Evolutionary conservation across 768 basidiomycete species (phyloP).

Genomic region (Coprinopsis cinerea): DNA sequence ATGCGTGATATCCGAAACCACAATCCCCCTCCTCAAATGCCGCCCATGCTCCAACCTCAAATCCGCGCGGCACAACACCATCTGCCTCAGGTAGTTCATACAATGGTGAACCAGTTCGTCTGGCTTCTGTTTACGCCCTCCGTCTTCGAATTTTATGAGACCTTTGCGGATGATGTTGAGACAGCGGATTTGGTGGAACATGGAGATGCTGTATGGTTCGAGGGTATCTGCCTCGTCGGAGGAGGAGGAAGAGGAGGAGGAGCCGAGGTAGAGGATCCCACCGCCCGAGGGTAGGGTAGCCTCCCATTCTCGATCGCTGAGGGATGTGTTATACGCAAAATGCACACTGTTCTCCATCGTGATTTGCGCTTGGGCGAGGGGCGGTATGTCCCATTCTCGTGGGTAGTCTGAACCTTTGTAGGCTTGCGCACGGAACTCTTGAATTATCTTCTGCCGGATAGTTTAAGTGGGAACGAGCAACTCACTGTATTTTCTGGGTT

Average conservation of each 20-base stretch:
- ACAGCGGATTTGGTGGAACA: slow-evolving; percentile 34
- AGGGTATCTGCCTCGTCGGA: too few relatives aligned
- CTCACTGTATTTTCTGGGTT: neutral
- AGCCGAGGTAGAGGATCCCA: slow-evolving; percentile 20
- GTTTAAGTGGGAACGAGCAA: neutral
- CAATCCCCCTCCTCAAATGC: slow-evolving; percentile 1
- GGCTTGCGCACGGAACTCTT: neutral
- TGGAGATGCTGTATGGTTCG: slow-evolving; percentile 25
- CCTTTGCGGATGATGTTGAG: slow-evolving; percentile 23
- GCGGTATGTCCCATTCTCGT: slow-evolving; percentile 9
- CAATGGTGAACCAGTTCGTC: slow-evolving; percentile 11
- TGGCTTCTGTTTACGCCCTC: neutral
- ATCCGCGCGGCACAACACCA: slow-evolving; percentile 13
- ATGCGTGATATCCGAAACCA: slow-evolving; percentile 13
- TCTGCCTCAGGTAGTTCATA: slow-evolving; percentile 16
- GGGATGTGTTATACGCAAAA: slow-evolving; percentile 16
- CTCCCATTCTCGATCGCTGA: slow-evolving; percentile 18
- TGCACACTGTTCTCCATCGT: slow-evolving; percentile 19
- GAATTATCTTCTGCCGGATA: neutral
- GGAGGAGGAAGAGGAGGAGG: too few relatives aligned
- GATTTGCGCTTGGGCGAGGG: slow-evolving; percentile 16
- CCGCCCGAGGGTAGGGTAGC: slow-evolving; percentile 16
- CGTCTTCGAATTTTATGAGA: slow-evolving; percentile 5
- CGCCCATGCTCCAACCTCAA: slow-evolving; percentile 7
- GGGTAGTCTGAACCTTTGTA: slow-evolving; percentile 5